Base-by-base conservation (phyloP, 2,329 filamentous ascomycete genomes). In the Ophiocordyceps sinensis region DNA sequence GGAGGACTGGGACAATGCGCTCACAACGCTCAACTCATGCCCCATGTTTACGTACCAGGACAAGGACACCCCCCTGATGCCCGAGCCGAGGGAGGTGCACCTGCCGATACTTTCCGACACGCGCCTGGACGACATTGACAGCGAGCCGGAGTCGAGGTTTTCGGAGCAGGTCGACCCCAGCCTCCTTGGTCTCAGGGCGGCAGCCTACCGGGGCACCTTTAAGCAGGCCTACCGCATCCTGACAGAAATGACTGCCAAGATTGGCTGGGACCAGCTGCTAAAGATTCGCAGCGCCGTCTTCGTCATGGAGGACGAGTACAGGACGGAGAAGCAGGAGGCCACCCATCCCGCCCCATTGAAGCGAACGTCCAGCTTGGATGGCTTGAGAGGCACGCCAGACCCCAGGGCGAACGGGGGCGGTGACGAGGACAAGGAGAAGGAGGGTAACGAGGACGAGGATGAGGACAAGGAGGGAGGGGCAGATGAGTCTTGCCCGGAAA, bases 1-100 rank as follows among this genome's bases (percentile, higher is more conserved):
- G 63, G 91, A 98, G 58, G 85, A 94, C 56, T 98, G 91, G 87
- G 91, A 96, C 56, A 78, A 96, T 50, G 91, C 91, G 1, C 73
- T 98, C 21, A 79, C 94, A 5, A 96, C 91, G 4, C 72, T 98
- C 40, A 98, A 98, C 64, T 98, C 91, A 15, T 98, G 91, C 60
- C 91, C 91, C 9, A 98, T 98, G 91, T 98, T 98, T 61, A 98
- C 91, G 7, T 96, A 98, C 61, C 91, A 96, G 62, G 91, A 98
- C 63, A 96, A 95, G 61, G 91, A 98, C 58, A 82, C 87, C 6
- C 91, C 91, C 4, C 66, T 91, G 44, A 89, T 96, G 82, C 91
- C 91, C 1, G 87, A 94, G 55, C 88, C 91, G 0, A 82, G 83
- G 52, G 84, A 87, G 42, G 83, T 96, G 35, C 78, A 84, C 50